Conservation (phyloP, 139 green algal species). For the Tetradesmus lagerheimii region DNA sequence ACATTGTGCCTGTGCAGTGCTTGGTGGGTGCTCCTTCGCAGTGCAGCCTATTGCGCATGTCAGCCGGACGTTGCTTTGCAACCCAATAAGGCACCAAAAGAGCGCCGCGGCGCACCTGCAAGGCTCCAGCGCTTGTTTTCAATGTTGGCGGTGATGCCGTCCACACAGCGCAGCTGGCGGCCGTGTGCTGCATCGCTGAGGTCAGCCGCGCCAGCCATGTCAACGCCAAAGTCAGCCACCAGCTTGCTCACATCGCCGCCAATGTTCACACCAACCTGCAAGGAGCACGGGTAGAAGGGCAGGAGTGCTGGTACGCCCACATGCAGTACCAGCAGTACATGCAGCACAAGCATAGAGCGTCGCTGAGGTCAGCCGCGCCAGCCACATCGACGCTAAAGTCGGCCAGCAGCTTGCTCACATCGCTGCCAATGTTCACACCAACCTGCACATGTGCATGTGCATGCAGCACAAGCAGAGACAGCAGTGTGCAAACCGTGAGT, state of each 20-base stretch:
- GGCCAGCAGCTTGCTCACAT: conserved; percentile 27
- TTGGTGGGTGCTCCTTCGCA: no score
- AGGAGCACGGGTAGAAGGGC: not conserved
- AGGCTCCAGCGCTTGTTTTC: conserved; percentile 36
- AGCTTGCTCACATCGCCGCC: conserved; percentile 36
- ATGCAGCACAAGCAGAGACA: not conserved
- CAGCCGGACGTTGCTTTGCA: no score
- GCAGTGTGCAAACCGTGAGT: no score
- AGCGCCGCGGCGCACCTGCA: conserved; percentile 16
- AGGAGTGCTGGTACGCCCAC: no score
- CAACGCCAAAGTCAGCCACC: conserved; percentile 3
- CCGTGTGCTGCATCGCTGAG: conserved; percentile 15
- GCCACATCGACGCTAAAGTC: conserved; percentile 13
- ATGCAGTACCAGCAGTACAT: no score
- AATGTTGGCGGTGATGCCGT: conserved; percentile 30
- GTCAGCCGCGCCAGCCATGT: conserved; percentile 9
- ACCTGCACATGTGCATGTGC: no score
- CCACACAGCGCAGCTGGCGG: conserved; percentile 24
- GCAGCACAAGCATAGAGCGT: no score
- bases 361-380: conserved; percentile 20
- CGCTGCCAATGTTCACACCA: conserved; percentile 42
- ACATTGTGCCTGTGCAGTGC: no score
- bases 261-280: conserved; percentile 44
- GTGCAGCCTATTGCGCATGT: no score
- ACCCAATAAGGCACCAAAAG: no score